Evolutionary conservation across 1,284 basidiomycete genomes (phyloP).

Genomic region (Puccinia triticina): DNA sequence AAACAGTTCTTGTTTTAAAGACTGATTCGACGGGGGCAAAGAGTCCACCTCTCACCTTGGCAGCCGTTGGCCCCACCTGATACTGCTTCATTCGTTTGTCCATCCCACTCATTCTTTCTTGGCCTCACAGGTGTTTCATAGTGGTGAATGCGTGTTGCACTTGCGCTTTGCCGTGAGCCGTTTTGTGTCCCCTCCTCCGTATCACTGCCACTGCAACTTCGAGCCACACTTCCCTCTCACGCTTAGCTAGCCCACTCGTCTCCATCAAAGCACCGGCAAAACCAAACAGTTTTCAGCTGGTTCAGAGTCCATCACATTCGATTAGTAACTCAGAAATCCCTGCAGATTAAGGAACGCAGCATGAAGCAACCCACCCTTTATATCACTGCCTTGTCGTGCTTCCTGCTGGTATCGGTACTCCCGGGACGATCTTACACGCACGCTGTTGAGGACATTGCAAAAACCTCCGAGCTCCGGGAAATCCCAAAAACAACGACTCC

Average conservation of each 20-base stretch:
- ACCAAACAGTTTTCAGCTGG: background rate
- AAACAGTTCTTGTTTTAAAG: background rate
- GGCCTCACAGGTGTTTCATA: background rate
- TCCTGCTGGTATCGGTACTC: background rate
- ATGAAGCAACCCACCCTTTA: background rate
- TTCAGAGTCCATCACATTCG: background rate
- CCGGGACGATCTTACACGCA: background rate
- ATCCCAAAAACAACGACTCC: background rate
- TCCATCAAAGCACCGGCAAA: background rate
- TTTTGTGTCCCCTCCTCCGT: no score
- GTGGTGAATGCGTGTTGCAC: no score
- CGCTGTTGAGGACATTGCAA: background rate
- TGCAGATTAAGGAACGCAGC: background rate
- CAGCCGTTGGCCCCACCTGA: background rate
- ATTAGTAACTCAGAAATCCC: background rate
- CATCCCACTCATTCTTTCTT: background rate
- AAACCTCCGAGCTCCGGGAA: background rate
- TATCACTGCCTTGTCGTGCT: background rate
- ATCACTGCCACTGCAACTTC: no score
- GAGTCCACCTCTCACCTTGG: background rate
- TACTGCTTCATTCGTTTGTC: background rate
- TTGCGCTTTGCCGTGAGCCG: no score
- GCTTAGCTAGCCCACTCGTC: background rate
- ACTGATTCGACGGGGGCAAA: no score
- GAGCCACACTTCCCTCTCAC: background rate